phyloP scores from a whole-genome alignment of 2,329 filamentous ascomycete species.

The Colletotrichum sp. region DNA sequence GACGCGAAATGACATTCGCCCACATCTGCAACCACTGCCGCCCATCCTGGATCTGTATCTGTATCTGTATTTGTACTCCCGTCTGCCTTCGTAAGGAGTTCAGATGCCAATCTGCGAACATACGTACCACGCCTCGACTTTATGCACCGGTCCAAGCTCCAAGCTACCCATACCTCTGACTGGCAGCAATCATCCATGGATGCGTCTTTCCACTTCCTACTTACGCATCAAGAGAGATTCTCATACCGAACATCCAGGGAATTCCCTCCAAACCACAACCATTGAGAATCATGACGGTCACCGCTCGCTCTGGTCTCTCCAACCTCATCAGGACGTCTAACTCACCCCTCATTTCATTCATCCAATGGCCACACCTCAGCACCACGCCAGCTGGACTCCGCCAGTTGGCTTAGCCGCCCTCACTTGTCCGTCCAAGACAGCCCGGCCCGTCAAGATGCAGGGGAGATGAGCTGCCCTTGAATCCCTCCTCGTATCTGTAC shows the following conservation, averaged over 20 bases:
- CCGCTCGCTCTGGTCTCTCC: neutral
- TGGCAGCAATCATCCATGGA: neutral
- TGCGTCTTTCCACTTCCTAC: neutral
- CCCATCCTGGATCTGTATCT: neutral
- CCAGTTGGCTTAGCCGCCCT: constrained; percentile 6
- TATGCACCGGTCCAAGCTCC: neutral
- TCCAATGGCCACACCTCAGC: neutral
- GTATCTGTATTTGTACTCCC: neutral
- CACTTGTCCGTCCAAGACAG: neutral
- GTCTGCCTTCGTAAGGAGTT: neutral
- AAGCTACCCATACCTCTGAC: neutral
- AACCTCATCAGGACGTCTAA: neutral
- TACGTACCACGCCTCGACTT: neutral
- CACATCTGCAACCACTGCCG: neutral
- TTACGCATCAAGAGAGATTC: neutral
- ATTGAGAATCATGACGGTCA: neutral
- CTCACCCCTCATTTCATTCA: neutral
- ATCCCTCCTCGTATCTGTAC: constrained; percentile 3
- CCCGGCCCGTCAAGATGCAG: neutral
- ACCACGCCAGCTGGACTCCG: neutral
- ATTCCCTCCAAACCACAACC: neutral
- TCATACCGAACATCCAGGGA: neutral
- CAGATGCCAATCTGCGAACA: neutral
- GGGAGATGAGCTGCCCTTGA: neutral
- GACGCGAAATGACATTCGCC: neutral